Evolutionary conservation across 2,329 filamentous ascomycete species (phyloP), one percentile per base, ranked within the genome.

Genomic region (Arthrobotrys sinensis): DNA sequence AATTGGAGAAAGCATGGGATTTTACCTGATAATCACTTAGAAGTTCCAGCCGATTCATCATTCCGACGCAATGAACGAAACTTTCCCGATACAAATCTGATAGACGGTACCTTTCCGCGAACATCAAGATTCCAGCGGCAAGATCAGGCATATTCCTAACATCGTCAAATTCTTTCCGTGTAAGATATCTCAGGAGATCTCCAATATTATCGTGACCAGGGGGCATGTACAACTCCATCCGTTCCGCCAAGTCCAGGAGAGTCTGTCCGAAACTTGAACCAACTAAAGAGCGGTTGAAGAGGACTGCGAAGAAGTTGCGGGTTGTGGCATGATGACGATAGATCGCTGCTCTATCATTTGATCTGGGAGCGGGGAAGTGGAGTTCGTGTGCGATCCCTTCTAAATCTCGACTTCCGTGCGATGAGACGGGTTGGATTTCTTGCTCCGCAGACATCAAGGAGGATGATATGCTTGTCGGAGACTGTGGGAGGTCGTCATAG

Each of bases 31-130:
- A 92, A 80, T 91, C 90, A 10, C 87, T 84, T 21, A 85, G 86
- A 3, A 81, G 80, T 78, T 90, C 87, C n/a, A 90, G 83, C 24
- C 84, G 85, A 52, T 82, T 85, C 82, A 88, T 90, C 87, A 92
- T 89, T 28, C 91, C 91, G 2, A 88, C 88, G 80, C 89, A 89
- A 82, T 93, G 91, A 5, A 89, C 85, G 80, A 91, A 93, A 28
- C 88, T 87, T 82, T 92, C 91, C 14, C 88, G 86, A 87, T 90
- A 93, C 0, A 90, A 90, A 79, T 90, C 88, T 52, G 89, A 87
- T 90, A 90, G 91, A 4, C 86, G 86, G 7, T 92, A 80, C 60
- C 69, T 86, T 80, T 93, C 91, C 1, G 89, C 88, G 89, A 90
- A 93, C 0, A 89, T 88, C 3, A 93, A 85, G 14, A 92, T 84